Evolutionary conservation across 73 alveolate genomes (phyloP).

Genomic region (Paramecium octaurelia): DNA sequence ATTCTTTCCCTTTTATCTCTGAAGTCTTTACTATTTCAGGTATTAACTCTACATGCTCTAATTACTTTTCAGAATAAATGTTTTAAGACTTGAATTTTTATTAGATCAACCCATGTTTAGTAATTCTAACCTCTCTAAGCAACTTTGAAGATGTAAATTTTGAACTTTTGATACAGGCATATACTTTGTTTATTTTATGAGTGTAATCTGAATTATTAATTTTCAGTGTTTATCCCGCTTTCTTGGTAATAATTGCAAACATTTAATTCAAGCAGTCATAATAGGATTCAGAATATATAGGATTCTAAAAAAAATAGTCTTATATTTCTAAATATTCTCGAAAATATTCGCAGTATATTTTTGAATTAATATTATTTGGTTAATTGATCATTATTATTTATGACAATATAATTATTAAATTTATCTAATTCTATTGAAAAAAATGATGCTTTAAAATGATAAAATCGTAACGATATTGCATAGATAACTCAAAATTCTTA

Average conservation of each 20-base stretch:
- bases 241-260: background rate
- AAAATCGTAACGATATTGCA: background rate
- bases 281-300: background rate
- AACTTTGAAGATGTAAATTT: background rate
- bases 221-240: background rate
- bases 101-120: background rate
- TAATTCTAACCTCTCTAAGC: background rate
- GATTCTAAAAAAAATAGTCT: background rate
- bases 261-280: background rate
- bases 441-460: background rate
- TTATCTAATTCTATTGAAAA: background rate
- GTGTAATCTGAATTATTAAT: background rate
- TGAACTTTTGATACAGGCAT: background rate
- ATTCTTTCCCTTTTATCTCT: background rate
- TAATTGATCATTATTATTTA: background rate
- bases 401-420: too few species aligned
- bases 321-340: background rate
- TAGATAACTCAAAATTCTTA: background rate
- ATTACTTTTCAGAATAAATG: background rate
- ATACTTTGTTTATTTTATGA: background rate
- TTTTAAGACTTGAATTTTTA: background rate
- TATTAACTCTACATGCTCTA: background rate
- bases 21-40: background rate
- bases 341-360: background rate
- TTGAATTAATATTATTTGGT: background rate